phyloP scores from a whole-genome alignment of 1,284 basidiomycete genomes.

The Earliella scabrosa region DNA sequence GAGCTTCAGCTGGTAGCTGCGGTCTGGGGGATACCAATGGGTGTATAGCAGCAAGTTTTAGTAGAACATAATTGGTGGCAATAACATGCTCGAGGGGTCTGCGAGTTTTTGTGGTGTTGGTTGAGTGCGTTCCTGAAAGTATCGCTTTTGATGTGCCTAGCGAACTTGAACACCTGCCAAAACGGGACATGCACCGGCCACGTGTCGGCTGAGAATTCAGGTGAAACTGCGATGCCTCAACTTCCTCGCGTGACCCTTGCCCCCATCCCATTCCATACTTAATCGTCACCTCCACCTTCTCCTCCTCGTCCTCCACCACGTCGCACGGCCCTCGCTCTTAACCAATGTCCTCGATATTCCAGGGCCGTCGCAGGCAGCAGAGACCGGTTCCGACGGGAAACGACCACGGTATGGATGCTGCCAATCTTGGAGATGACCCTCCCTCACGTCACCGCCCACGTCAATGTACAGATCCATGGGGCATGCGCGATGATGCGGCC shows the following conservation, averaged over 20 bases:
- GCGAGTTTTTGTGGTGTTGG: too few relatives aligned
- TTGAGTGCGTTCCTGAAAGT: too few relatives aligned
- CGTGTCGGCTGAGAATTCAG: neutral
- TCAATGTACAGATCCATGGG: constrained; percentile 14
- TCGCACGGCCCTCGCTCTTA: neutral
- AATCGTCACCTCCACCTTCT: neutral
- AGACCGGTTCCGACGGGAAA: constrained; percentile 15
- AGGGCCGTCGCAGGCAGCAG: constrained; percentile 10
- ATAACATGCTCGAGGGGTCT: too few relatives aligned
- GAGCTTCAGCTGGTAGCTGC: too few relatives aligned
- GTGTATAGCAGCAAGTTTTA: too few relatives aligned
- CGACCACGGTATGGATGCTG: constrained; percentile 11
- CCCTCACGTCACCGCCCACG: neutral
- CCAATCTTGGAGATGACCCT: neutral
- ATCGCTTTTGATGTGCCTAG: too few relatives aligned
- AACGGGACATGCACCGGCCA: neutral
- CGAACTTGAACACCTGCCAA: neutral
- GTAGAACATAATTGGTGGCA: too few relatives aligned
- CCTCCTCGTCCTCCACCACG: neutral
- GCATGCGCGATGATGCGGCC: neutral
- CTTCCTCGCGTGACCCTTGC: constrained; percentile 14
- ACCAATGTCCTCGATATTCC: constrained; percentile 12
- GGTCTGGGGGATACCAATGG: too few relatives aligned
- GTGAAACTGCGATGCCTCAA: neutral
- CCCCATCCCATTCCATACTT: too few relatives aligned